Evolutionary conservation across 1,284 basidiomycete species (phyloP), one percentile per base, ranked within the genome.

Genomic region (Sanghuangporus sanghuang): DNA sequence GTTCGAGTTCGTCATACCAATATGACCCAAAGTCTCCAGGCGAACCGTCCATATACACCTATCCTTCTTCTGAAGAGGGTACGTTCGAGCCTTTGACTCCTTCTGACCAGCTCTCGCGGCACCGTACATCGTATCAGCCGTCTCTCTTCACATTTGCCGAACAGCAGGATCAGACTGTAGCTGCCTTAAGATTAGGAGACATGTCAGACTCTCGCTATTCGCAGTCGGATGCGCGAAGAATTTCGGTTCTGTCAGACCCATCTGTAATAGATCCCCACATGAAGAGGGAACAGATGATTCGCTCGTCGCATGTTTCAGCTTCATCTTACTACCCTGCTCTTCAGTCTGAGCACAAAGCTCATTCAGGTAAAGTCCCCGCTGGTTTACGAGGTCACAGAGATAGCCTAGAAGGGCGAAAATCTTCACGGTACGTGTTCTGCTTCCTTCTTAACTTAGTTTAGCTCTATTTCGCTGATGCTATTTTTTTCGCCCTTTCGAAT

Each of bases 21-120:
- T 67, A 64, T 70, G 44, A 76, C 71, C 67, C 76, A 81, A 62
- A 48, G 40, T 65, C 64, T 4, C 64, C 64, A 16, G 60, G 60
- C 7, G 61, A 65, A 46, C 60, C 64, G 57, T 65, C 64, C 38
- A 62, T 65, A 40, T 65, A 62, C 61, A 65, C 64, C 3, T 48
- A 62, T 21, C 64, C 60, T 27, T 65, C 64, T 7, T 65, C 64
- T 35, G 60, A 62, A 50, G 64, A 65, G 36, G 44, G 44, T 46
- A 56, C 59, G 18, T 54, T 49, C 49, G 64, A 65, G 56, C 64
- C 64, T 23, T 44, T 65, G 18, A 65, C 64, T 1, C 64, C 64
- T 32, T 65, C 64, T 21, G 64, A 65, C 57, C 60, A 62, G 36
- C 38, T 64, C 21, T 65, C 64, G 6, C 60, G 64, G n/a, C 64